Conservation (phyloP, 2,329 filamentous ascomycete genomes). For the Diaporthe vaccinii region DNA sequence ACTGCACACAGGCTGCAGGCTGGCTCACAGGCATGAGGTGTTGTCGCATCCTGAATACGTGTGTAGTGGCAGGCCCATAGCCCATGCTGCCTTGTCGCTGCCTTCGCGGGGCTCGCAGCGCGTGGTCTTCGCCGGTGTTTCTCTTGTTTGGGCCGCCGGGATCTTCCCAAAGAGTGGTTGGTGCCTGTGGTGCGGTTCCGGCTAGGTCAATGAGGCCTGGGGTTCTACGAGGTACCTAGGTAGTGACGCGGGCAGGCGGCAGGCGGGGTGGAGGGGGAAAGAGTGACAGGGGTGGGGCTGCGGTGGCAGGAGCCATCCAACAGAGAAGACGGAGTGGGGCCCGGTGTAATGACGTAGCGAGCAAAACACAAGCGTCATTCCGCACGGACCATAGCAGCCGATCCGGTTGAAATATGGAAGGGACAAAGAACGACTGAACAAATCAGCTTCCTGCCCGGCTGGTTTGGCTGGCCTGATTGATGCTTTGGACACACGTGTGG, state of each 20-base stretch:
- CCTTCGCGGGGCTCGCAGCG: neutral
- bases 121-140: neutral
- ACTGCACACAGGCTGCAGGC: no score
- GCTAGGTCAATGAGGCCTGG: neutral
- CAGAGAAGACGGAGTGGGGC: neutral
- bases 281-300: neutral
- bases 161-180: neutral
- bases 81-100: neutral
- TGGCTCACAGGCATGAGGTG: no score
- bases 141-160: neutral
- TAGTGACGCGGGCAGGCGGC: no score
- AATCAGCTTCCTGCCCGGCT: neutral
- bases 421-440: neutral
- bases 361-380: neutral
- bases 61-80: no score
- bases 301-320: neutral
- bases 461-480: no score
- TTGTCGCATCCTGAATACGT: no score
- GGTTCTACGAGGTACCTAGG: no score
- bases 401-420: neutral
- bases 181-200: constrained; percentile 8
- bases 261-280: neutral
- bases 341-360: neutral
- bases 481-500: no score
- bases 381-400: neutral